Evolutionary conservation across 768 basidiomycete genomes (phyloP), one percentile per base, ranked within the genome.

Genomic region (Russula olivacea): DNA sequence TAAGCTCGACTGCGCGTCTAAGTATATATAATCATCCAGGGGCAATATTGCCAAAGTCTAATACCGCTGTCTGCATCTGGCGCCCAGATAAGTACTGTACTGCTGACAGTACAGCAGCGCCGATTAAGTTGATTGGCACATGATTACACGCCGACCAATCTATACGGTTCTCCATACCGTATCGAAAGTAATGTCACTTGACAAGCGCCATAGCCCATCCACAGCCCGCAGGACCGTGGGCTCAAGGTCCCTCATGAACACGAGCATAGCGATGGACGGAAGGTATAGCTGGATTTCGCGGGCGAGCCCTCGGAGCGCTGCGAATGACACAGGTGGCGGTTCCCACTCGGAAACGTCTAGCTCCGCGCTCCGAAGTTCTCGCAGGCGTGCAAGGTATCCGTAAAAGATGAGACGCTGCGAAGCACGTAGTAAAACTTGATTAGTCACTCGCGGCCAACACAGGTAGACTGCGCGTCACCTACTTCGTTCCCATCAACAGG

Each of bases 171-270:
- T 64, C 67, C 67, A 68, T 19, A 58, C 8, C 19, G 38, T 58
- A 32, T 68, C 67, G 15, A 66, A 61, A 10, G 23, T 30, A 30
- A 51, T 65, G 12, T 72, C 72, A n/a, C 45, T 55, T 40, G 77
- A 72, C 40, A 74, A 41, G 21, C 41, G 28, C 54, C 74, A 74
- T 7, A 69, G 48, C 28, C 75, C 75, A 19, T 66, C 63, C 1
- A 55, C 68, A 12, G 72, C 73, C 25, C 72, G 76, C 48, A 80
- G 76, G 34, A 82, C 78, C 21, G 76, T 84, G 68, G 83, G 77
- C 63, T 86, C 84, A 69, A 85, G 83, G 41, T 86, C 79, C 60
- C 80, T 76, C 54, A 87, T 84, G 66, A 86, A 87, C n/a, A 87
- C 74, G 7, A 86, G 77, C 23, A 76, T 76, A 10, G 67, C 68